Evolutionary conservation across 148 eudicot genomes (phyloP).

Genomic region (Dysphania ambrosioides): DNA sequence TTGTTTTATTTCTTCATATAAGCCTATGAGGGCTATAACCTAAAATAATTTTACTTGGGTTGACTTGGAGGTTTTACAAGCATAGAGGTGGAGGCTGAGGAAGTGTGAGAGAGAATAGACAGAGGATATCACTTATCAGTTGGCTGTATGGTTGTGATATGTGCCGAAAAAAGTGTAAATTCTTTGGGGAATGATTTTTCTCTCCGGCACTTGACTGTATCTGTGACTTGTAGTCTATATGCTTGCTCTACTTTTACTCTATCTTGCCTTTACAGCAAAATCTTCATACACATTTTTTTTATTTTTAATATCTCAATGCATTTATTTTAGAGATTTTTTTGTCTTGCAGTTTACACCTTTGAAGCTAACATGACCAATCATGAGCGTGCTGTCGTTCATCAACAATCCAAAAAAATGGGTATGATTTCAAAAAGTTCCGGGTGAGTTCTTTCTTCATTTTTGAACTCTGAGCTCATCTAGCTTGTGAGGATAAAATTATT

Average conservation of each 20-base stretch:
- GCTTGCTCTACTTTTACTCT: not conserved
- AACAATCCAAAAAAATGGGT: constrained; percentile 50
- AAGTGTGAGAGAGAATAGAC: too few relatives aligned
- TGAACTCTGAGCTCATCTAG: not conserved
- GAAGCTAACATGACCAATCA: constrained; percentile 44
- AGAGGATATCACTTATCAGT: too few relatives aligned
- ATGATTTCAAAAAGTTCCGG: constrained; percentile 77
- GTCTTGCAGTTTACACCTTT: constrained; percentile 61
- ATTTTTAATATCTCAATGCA: not conserved
- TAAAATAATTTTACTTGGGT: too few relatives aligned
- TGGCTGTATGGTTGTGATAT: too few relatives aligned
- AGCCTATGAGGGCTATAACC: too few relatives aligned
- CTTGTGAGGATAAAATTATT: not conserved
- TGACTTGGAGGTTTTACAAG: too few relatives aligned
- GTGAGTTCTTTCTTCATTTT: constrained; percentile 36
- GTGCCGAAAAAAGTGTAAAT: not conserved
- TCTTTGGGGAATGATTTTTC: not conserved
- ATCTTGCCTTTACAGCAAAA: not conserved
- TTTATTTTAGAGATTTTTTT: not conserved
- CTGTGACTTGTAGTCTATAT: not conserved
- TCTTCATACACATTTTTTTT: not conserved
- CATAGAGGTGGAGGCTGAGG: too few relatives aligned
- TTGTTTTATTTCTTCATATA: too few relatives aligned
- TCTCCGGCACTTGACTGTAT: not conserved
- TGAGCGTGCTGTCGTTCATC: constrained; percentile 72